phyloP scores from a whole-genome alignment of 352 stramenopile genomes.

The Phytopythium cucurbitacearum region DNA sequence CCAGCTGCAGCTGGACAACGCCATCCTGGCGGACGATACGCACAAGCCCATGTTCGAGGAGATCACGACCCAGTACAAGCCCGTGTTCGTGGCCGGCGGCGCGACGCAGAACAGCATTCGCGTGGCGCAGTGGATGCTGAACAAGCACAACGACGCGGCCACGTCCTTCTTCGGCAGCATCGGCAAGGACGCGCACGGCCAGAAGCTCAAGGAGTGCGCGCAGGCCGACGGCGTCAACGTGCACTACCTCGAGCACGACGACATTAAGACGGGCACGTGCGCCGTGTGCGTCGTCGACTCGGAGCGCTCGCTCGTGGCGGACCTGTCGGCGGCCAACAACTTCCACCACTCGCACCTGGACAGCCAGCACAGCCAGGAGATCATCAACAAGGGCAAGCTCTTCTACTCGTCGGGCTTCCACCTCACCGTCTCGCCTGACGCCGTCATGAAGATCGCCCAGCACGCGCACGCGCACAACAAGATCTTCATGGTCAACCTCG shows the following conservation, averaged over 20 bases:
- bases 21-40: constrained; percentile 97
- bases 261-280: constrained; percentile 95
- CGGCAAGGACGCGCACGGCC: constrained; percentile 93
- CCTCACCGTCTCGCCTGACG: constrained; percentile 95
- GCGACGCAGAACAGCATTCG: constrained; percentile 99
- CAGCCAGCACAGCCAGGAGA: constrained; percentile 87
- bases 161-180: constrained; percentile 97
- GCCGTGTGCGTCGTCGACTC: constrained; percentile 95
- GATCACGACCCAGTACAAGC: constrained; percentile 85
- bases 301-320: constrained; percentile 96
- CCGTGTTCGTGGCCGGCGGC: constrained; percentile 96
- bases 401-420: constrained; percentile 99
- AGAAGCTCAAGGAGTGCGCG: constrained; percentile 92
- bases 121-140: constrained; percentile 99
- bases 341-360: constrained; percentile 92
- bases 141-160: constrained; percentile 69
- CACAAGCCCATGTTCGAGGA: constrained; percentile 97
- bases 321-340: constrained; percentile 98
- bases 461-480: constrained; percentile 93
- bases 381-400: constrained; percentile 92
- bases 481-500: constrained; percentile 97
- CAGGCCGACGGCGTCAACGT: constrained; percentile 93
- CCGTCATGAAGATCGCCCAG: constrained; percentile 91
- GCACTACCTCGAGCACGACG: constrained; percentile 96
- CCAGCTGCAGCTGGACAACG: constrained; percentile 92